phyloP scores from a whole-genome alignment of 768 basidiomycete genomes.

The Amanita pallidorosea region DNA sequence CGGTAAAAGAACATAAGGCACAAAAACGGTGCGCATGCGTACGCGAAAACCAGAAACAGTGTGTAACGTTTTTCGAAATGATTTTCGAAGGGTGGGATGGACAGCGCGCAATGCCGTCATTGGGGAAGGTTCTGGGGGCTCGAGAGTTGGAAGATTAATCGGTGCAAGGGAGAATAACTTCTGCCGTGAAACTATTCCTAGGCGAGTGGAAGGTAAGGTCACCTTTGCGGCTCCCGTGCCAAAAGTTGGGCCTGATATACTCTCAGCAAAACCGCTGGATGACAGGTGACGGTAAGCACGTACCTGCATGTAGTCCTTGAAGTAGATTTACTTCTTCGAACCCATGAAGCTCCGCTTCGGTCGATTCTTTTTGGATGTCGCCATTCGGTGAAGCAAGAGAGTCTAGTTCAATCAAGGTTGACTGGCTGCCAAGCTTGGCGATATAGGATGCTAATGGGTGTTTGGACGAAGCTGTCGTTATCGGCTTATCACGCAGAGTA shows the following conservation, averaged over 20 bases:
- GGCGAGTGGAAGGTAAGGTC: conserved; percentile 55
- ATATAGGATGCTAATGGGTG: conserved; percentile 35
- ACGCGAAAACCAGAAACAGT: conserved; percentile 81
- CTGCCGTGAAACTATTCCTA: conserved; percentile 58
- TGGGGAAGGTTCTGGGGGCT: conserved; percentile 37
- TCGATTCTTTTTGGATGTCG: conserved; percentile 15
- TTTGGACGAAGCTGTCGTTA: conserved; percentile 30
- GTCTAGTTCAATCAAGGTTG: conserved; percentile 20
- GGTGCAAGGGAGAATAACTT: conserved; percentile 56
- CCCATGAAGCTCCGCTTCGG: conserved; percentile 30
- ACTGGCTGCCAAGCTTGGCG: conserved; percentile 23
- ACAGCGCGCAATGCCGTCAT: conserved; percentile 36
- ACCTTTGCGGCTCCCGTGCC: conserved; percentile 19
- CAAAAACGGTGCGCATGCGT: conserved; percentile 90
- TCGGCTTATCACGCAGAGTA: conserved; percentile 77
- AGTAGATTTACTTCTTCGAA: conserved; percentile 46
- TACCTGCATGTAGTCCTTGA: conserved; percentile 57
- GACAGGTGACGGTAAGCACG: conserved; percentile 9
- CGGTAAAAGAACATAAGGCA: conserved; percentile 72
- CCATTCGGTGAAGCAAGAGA: conserved; percentile 23
- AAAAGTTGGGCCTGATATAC: conserved; percentile 34
- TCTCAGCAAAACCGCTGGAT: background rate
- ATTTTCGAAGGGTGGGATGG: conserved; percentile 71
- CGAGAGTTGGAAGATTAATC: conserved; percentile 29
- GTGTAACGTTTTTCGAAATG: conserved; percentile 68